phyloP scores from a whole-genome alignment of 352 stramenopile species.

The Globisporangium uncinulatum region DNA sequence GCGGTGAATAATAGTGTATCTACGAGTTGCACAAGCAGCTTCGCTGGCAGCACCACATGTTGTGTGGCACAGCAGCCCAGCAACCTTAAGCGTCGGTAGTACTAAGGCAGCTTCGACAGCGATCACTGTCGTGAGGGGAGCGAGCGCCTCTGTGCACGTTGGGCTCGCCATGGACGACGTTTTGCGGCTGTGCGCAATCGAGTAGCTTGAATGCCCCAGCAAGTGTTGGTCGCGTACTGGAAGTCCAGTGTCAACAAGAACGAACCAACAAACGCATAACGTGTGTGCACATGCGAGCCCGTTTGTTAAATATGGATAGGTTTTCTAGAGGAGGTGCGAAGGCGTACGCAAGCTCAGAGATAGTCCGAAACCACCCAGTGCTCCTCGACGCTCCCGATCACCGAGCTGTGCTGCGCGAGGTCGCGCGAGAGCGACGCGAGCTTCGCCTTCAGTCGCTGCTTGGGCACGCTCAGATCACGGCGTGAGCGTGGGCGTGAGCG shows the following conservation, averaged over 20 bases:
- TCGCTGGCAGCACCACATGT: too few species aligned
- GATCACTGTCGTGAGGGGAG: slow-evolving; percentile 3
- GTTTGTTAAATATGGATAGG: neutral
- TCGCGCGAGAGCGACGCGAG: slow-evolving; percentile 59
- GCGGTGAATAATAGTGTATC: too few species aligned
- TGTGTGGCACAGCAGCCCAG: slow-evolving; percentile 5
- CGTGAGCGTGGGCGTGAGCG: slow-evolving; percentile 34
- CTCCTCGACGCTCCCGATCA: slow-evolving; percentile 46
- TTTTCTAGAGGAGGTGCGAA: neutral
- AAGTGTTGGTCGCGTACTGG: too few species aligned
- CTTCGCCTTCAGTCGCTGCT: slow-evolving; percentile 67
- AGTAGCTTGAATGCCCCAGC: too few species aligned
- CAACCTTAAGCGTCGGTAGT: slow-evolving; percentile 43
- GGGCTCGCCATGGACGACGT: slow-evolving; percentile 40
- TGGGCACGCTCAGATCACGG: slow-evolving; percentile 56
- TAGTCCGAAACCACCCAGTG: slow-evolving; percentile 77
- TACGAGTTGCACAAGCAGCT: too few species aligned
- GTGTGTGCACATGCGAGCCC: too few species aligned
- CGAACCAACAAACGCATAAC: too few species aligned
- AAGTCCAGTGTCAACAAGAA: too few species aligned
- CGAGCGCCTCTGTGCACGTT: slow-evolving; percentile 17
- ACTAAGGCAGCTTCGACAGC: slow-evolving; percentile 45
- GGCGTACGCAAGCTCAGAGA: slow-evolving; percentile 17
- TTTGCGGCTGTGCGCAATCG: slow-evolving; percentile 20
- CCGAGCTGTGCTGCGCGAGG: slow-evolving; percentile 31